These are phyloP conservation scores for Fereydounia khargensis DNA, from an alignment of 1,284 basidiomycete genomes.

Conservation along the genomic window DNA sequence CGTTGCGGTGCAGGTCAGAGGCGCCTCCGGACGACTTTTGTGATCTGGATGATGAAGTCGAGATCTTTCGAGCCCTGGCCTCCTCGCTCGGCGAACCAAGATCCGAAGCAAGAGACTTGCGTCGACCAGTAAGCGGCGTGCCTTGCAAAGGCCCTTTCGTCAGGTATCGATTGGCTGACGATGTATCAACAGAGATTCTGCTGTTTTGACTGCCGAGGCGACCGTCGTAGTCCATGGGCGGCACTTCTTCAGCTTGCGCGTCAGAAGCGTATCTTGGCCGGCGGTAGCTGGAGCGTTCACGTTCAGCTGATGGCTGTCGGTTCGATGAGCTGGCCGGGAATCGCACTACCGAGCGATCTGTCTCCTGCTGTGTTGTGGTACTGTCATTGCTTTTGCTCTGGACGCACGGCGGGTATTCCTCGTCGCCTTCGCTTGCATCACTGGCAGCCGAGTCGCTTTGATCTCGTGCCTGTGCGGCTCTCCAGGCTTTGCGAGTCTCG, in stretches of 20 bases:
- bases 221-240: conserved; percentile 12
- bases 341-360: no score
- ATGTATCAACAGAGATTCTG: conserved; percentile 34
- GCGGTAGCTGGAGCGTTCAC: conserved; percentile 1
- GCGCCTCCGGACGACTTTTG: conserved; percentile 39
- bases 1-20: conserved; percentile 38
- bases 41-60: conserved; percentile 31
- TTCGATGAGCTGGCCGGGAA: no score
- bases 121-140: conserved; percentile 20
- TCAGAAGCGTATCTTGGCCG: conserved; percentile 27
- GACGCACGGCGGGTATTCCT: background rate
- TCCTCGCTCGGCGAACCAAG: conserved; percentile 27
- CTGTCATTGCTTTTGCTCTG: background rate
- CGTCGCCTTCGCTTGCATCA: conserved; percentile 6
- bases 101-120: conserved; percentile 9
- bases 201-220: conserved; percentile 17
- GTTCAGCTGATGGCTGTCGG: conserved; percentile 17
- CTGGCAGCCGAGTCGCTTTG: conserved; percentile 3
- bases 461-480: conserved; percentile 16
- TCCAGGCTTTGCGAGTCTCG: conserved; percentile 23
- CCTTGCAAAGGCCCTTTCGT: conserved; percentile 12
- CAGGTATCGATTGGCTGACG: conserved; percentile 26
- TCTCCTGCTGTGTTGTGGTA: conserved; percentile 6
- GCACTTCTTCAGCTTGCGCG: conserved; percentile 15
- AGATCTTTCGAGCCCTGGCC: conserved; percentile 29